A percentile compares a stretch with the other conserved stretches of the same genome.
phyloP scores from a whole-genome alignment of 1,139 yeast species.

The Suhomyces kunorum region DNA sequence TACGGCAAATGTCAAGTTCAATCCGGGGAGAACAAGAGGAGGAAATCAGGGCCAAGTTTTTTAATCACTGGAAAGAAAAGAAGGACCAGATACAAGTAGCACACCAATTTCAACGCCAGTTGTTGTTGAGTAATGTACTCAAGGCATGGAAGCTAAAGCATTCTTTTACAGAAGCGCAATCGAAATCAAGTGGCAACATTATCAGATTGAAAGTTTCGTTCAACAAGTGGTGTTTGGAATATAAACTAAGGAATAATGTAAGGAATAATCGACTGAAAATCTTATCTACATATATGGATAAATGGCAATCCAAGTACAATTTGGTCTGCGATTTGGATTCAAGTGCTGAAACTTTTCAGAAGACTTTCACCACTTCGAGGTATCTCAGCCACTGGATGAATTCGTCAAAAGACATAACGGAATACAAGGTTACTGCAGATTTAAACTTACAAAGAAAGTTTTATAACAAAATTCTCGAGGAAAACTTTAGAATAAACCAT shows the following conservation, averaged over 20 bases:
- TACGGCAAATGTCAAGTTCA: conserved; percentile 10
- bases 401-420: not conserved
- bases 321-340: not conserved
- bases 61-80: conserved; percentile 21
- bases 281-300: not conserved
- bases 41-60: conserved; percentile 8
- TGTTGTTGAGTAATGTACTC: conserved; percentile 5
- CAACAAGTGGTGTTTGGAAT: conserved; percentile 11
- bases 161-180: not conserved
- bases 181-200: not conserved
- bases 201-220: conserved; percentile 2
- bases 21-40: conserved; percentile 6
- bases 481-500: conserved; percentile 1
- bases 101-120: not conserved
- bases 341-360: not conserved
- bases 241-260: not conserved
- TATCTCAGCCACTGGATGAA: not conserved
- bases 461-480: conserved; percentile 15
- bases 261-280: too few relatives aligned
- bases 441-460: conserved; percentile 23
- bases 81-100: conserved; percentile 1
- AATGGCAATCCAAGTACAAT: not conserved
- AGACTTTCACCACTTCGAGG: not conserved
- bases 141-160: conserved; percentile 20
- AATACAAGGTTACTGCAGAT: conserved; percentile 19